phyloP scores from a whole-genome alignment of 1,284 basidiomycete species.

The Leccinum pallidistipes region DNA sequence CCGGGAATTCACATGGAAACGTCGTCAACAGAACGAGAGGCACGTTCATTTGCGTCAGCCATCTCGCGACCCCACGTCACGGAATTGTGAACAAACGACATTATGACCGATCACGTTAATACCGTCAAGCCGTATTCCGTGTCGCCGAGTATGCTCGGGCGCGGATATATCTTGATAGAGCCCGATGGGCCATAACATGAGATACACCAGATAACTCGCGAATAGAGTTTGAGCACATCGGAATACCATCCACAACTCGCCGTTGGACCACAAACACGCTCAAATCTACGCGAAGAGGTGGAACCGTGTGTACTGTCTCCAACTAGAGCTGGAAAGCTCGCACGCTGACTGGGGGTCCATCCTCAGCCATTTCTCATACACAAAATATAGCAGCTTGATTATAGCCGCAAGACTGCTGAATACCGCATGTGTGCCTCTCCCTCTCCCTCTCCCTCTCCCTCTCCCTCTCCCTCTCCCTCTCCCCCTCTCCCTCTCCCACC shows the following conservation, averaged over 20 bases:
- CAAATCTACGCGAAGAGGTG: conserved; percentile 65
- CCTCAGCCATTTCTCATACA: no score
- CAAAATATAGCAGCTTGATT: no score
- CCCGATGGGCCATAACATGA: conserved; percentile 48
- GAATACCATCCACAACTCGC: conserved; percentile 88
- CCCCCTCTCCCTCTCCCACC: no score
- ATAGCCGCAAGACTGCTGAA: no score
- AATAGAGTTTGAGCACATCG: conserved; percentile 69
- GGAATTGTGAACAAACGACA: conserved; percentile 50
- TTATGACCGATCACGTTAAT: no score
- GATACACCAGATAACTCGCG: neutral
- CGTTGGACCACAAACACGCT: conserved; percentile 75
- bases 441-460: no score
- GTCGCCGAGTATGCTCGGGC: conserved; percentile 58
- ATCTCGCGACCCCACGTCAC: neutral
- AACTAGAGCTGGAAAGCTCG: no score
- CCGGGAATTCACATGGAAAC: conserved; percentile 57
- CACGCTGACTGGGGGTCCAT: no score
- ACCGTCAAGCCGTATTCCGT: no score
- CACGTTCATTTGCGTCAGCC: conserved; percentile 22
- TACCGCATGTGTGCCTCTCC: no score
- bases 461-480: no score
- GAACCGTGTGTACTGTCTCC: conserved; percentile 24
- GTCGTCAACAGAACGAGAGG: conserved; percentile 78
- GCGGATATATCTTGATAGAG: conserved; percentile 70